These are phyloP conservation scores for Nicotiana rustica DNA, from an alignment of 305 asterid species.

Conservation along the genomic window DNA sequence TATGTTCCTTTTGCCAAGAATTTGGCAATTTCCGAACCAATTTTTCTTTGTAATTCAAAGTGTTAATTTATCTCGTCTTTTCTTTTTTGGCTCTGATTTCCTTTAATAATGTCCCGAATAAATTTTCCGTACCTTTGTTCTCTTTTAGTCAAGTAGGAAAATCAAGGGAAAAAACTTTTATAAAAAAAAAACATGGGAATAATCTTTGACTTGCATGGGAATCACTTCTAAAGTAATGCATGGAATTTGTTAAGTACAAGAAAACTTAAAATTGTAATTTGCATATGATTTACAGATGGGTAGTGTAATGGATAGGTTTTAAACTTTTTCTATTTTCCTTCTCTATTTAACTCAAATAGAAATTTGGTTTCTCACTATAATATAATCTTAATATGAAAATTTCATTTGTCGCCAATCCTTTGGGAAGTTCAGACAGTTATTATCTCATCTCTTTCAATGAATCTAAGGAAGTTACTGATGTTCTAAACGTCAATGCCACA, in stretches of 20 bases:
- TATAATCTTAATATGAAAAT: background rate
- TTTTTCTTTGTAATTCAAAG: background rate
- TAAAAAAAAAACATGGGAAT: background rate
- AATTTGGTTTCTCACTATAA: background rate
- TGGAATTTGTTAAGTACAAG: background rate
- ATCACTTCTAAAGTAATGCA: constrained; percentile 2
- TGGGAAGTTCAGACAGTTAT: background rate
- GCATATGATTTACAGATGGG: too few relatives aligned
- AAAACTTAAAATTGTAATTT: background rate
- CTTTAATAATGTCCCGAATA: background rate
- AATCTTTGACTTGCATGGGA: background rate
- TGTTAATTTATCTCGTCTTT: background rate
- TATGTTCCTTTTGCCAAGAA: constrained; percentile 21
- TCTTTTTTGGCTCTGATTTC: background rate
- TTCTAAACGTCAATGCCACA: too few relatives aligned
- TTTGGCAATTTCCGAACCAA: constrained; percentile 15
- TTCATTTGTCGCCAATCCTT: background rate
- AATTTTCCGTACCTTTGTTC: background rate
- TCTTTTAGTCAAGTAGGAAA: background rate
- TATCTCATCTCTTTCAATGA: background rate
- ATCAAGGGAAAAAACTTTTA: background rate
- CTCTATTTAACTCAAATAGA: background rate
- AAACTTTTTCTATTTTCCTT: background rate
- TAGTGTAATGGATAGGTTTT: background rate
- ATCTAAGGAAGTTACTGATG: too few relatives aligned